Base-by-base conservation (phyloP, 768 basidiomycete genomes). In the Russula compacta region DNA sequence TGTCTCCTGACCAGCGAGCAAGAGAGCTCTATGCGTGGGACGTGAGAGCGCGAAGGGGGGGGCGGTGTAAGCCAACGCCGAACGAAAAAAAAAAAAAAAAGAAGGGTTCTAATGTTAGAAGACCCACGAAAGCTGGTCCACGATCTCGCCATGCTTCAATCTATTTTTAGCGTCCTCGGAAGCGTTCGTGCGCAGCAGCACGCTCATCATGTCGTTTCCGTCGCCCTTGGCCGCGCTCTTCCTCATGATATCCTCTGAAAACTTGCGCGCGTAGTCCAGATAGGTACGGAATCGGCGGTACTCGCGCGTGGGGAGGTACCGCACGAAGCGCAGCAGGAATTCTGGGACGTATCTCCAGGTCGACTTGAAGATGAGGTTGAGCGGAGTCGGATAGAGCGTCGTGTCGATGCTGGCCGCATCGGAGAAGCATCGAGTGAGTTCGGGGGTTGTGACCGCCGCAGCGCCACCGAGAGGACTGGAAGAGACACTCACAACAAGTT, bases 1-100 rank as follows among this genome's bases (percentile, higher is more conserved):
- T 6, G 67, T 67, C n/a, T 67, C 67, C 38, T 67, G 67, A 12
- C 67, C 67, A 8, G 67, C 67, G 2, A 68, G 53, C 2, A 67
- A 35, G 40, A 68, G 47, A 11, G 64, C 48, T 14, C 67, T 67
- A 40, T 17, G 24, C 24, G 24, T 29, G 24, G 24, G 24, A 29
- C 2, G 24, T 29, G 24, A 29, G 24, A 29, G 24, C 24, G 24
- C 24, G 24, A 29, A 29, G 24, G 24, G 6, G 39, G 21, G 36
- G n/a, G 14, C 3, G 15, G 11, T 14, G 10, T 48, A 15, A 50
- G 21, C 15, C 43, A 19, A 2, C 2, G 15, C 29, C 4, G 3
- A 35, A n/a, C 7, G 29, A n/a, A 21, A 36, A 35, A 1, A 17
- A 3, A 3, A 24, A 29, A 29, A 29, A 29, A 29, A 29, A 29